Evolutionary conservation across 495 filamentous ascomycete species (phyloP), one percentile per base, ranked within the genome.

Genomic region (Usnea hakonensis): DNA sequence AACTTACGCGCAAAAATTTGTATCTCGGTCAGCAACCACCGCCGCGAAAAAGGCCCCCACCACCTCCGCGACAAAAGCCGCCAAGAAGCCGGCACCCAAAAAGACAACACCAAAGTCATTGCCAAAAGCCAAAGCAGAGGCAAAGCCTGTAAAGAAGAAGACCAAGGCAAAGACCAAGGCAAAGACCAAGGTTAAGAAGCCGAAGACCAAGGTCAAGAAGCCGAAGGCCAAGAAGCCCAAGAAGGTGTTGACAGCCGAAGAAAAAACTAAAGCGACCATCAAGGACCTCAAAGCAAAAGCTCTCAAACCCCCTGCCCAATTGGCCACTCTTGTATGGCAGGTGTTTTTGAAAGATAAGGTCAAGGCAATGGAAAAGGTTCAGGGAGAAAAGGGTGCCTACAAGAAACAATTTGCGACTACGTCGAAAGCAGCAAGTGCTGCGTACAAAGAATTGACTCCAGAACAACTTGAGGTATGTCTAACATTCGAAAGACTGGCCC

Each of bases 381-480:
- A n/a, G n/a, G n/a, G n/a, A n/a, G 21, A 14, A 16, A 23, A 52
- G 48, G 13, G 28, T 35, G 2, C 21, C 4, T 19, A 2, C 11
- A n/a, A 9, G 14, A 63, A 71, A 4, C 2, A n/a, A 14, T 33
- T 44, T 32, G 36, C 0, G 3, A 11, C 11, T 5, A 43, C 58
- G 10, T 69, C 74, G 44, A 62, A 67, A 37, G 64, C 50, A 28
- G 68, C 68, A 0, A 44, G 57, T 7, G 62, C 50, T 8, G 55
- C 69, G 37, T 72, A 68, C 35, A 73, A 68, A 62, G 28, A 63
- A 2, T 44, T 77, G 13, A 65, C 57, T 37, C 46, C 65, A 16
- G 66, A 71, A 26, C 66, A 76, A 57, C 63, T 65, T 58, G 72
- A 81, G 72, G 79, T 81, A 64, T 17, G 71, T 65, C 23, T 14